phyloP scores from a whole-genome alignment of 1,139 yeast species.

The Suhomyces chickasaworum region DNA sequence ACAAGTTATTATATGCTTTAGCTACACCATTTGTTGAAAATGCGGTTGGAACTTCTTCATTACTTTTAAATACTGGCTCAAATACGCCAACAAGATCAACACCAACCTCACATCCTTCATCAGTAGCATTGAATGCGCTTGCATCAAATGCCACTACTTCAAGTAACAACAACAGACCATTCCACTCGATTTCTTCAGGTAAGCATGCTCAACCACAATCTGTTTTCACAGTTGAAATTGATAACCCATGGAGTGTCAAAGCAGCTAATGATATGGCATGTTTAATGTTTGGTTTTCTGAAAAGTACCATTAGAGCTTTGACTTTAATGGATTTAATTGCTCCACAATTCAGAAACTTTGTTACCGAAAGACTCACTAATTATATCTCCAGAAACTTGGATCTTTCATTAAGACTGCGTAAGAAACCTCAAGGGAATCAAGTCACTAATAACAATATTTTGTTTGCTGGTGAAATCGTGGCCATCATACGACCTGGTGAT shows the following conservation, averaged over 20 bases:
- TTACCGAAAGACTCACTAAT: constrained; percentile 53
- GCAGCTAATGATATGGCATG: constrained; percentile 92
- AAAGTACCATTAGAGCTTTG: constrained; percentile 59
- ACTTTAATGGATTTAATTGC: constrained; percentile 78
- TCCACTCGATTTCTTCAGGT: constrained; percentile 63
- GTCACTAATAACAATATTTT: constrained; percentile 40
- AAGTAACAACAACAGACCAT: constrained; percentile 41
- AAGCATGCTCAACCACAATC: constrained; percentile 76
- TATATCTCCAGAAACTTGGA: constrained; percentile 23
- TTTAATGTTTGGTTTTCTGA: constrained; percentile 79
- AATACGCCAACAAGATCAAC: constrained; percentile 17
- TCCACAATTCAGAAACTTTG: constrained; percentile 70
- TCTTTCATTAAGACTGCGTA: constrained; percentile 16
- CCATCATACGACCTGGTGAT: constrained; percentile 53
- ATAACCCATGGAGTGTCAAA: constrained; percentile 77
- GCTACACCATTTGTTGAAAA: constrained; percentile 76
- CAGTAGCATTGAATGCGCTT: constrained; percentile 33
- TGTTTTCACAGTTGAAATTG: constrained; percentile 74
- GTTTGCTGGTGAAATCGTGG: constrained; percentile 59
- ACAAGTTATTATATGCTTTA: constrained; percentile 61
- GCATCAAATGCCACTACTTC: constrained; percentile 16
- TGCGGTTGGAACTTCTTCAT: constrained; percentile 46
- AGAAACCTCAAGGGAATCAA: constrained; percentile 8
- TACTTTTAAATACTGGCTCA: constrained; percentile 23
- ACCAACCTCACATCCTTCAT: constrained; percentile 23